Base-by-base conservation (phyloP, 768 basidiomycete genomes). In the Tricholoma flavovirens region DNA sequence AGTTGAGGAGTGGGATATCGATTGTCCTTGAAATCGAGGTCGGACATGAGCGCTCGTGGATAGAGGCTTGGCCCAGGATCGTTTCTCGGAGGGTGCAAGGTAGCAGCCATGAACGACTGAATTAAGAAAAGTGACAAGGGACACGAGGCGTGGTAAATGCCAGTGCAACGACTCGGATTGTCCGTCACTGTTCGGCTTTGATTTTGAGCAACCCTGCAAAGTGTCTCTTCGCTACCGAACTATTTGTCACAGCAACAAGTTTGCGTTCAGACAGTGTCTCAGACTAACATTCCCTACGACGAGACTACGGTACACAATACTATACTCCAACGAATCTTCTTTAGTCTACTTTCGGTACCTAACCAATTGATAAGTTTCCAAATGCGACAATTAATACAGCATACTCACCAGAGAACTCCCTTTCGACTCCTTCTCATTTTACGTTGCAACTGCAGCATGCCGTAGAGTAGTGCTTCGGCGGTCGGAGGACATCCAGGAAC, bases 401-500 rank as follows among this genome's bases (percentile, higher is more conserved):
- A 48, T 17, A 67, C 76, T 67, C 66, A 95, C 95, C 95, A 98
- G 51, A 92, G 75, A 11, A 94, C 88, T 43, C 85, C 83, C 74
- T 91, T 91, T 66, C 94, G 78, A 73, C 83, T 90, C 66, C 86
- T 80, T 64, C 93, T 77, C 90, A 97, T 97, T 79, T 98, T 98
- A 55, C 94, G 85, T 73, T 97, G 94, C 50, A 98, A 81, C 70
- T 98, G 94, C 46, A 98, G 81, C 93, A 97, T 93, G 50, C 94
- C 94, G 65, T 95, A 97, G 59, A 98, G 78, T 38, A 98, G 80
- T 12, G 97, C 97, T 71, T 99, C 97, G n/a, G 97, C 96, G 3
- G 90, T 93, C 8, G 89, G 90, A 19, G 89, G 91, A 71, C 94
- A 97, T 0, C 95, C 96, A 21, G 95, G 96, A 6, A 98, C 96